Evolutionary conservation across 345 rosid genomes (phyloP), one percentile per base, ranked within the genome.

Genomic region (Salix viminalis): DNA sequence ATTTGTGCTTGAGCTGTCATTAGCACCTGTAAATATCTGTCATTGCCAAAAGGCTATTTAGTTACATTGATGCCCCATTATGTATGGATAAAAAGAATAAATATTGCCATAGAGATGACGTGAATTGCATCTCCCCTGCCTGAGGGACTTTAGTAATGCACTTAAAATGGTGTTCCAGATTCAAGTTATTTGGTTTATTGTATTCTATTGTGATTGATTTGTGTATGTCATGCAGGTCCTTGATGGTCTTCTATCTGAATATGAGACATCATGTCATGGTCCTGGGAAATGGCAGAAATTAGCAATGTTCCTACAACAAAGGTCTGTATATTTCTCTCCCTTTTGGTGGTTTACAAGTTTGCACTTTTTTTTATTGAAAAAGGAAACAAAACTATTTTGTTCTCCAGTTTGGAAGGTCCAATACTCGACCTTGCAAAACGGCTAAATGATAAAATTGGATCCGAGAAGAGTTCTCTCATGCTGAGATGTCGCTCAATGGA

Each of bases 231-330:
- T 78, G 80, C 90, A 96, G 98, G 93, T 94, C 72, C 87, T 96
- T 78, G 98, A 94, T 83, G 84, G 82, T 72, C 91, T 93, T 81
- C 61, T 92, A 23, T 84, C 91, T 6, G 97, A 92, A 73, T 96
- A 94, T 75, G 97, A 92, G 67, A 85, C 83, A 69, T 86, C 91
- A 36, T 88, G 89, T 79, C 92, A 88, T 85, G 98, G 98, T 71
- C 98, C 97, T 1, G 90, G 89, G 37, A 94, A 96, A 82, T 96
- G 98, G 97, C 91, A 92, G 88, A 96, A 94, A 85, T 84, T 94
- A 80, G 93, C 90, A 5, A 82, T 73, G 64, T 96, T 91, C 88
- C 90, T 94, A 73, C 95, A 92, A 68, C 97, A 91, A 84, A 94
- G 98, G 98, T 94, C 68, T 74, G 80, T n/a, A n/a, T 37, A 5